These are phyloP conservation scores for Vanderwaltozyma yarrowii DNA, from an alignment of 805 yeast genomes.

Conservation along the genomic window DNA sequence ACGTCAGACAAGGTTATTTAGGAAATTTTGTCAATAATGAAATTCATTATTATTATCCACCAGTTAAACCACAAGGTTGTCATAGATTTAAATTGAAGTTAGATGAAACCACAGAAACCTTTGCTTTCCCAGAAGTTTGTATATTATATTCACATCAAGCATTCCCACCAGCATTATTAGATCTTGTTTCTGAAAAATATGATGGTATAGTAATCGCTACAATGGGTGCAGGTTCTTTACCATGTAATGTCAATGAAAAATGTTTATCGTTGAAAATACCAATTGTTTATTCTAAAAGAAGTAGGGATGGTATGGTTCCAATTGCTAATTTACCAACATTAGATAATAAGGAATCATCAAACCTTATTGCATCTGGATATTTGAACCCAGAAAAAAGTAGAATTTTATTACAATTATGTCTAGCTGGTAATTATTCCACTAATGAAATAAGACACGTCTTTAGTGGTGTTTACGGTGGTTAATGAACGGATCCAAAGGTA, in stretches of 20 bases:
- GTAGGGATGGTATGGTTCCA: conserved; percentile 66
- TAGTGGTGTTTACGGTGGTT: conserved; percentile 44
- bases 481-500: neutral
- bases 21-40: conserved; percentile 62
- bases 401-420: conserved; percentile 46
- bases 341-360: conserved; percentile 30
- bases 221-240: conserved; percentile 62
- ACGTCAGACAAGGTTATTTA: conserved; percentile 59
- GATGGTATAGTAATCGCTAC: conserved; percentile 57
- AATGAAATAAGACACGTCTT: conserved; percentile 37
- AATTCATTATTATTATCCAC: conserved; percentile 55
- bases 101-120: conserved; percentile 7
- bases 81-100: conserved; percentile 33
- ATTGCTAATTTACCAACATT: conserved; percentile 32
- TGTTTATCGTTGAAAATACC: conserved; percentile 38
- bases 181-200: conserved; percentile 36
- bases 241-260: conserved; percentile 39
- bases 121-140: conserved; percentile 33
- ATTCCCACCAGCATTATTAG: conserved; percentile 39
- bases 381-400: conserved; percentile 57
- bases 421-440: conserved; percentile 32
- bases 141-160: conserved; percentile 55
- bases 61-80: conserved; percentile 46
- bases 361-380: conserved; percentile 53
- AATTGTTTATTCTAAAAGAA: conserved; percentile 52